phyloP scores from a whole-genome alignment of 345 rosid species.

The Hibiscus tridactylites region DNA sequence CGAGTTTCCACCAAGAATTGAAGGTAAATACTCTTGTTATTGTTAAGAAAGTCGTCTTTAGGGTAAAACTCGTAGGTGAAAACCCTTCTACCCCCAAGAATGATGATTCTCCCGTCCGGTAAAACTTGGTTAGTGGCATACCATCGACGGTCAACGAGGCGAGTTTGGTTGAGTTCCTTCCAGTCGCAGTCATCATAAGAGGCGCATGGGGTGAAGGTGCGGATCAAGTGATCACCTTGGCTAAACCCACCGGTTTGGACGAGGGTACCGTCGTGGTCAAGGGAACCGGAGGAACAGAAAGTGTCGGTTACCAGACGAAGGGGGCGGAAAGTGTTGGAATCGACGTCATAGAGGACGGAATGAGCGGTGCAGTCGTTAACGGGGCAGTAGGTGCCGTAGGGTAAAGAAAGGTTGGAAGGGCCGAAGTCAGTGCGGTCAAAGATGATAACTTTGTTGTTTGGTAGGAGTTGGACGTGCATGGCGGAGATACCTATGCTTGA shows the following conservation, averaged over 20 bases:
- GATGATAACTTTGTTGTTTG: constrained; percentile 50
- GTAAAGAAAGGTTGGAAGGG: constrained; percentile 56
- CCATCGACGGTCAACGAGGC: constrained; percentile 50
- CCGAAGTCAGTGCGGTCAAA: constrained; percentile 87
- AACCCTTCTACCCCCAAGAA: constrained; percentile 65
- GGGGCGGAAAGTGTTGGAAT: constrained; percentile 50
- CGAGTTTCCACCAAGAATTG: constrained; percentile 57
- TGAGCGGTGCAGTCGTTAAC: constrained; percentile 68
- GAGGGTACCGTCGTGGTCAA: constrained; percentile 46
- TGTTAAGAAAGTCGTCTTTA: constrained; percentile 19
- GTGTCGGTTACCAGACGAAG: constrained; percentile 55
- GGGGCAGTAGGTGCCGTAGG: constrained; percentile 37
- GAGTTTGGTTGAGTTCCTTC: constrained; percentile 35
- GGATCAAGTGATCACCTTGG: constrained; percentile 43
- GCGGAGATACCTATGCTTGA: constrained; percentile 71
- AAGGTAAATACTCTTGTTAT: constrained; percentile 22
- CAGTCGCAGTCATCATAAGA: constrained; percentile 39
- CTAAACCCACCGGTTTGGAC: constrained; percentile 69
- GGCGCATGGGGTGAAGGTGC: constrained; percentile 47
- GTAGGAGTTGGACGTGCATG: constrained; percentile 82
- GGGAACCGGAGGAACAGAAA: constrained; percentile 82
- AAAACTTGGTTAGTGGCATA: constrained; percentile 68
- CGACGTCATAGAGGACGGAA: constrained; percentile 53
- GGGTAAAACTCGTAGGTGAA: constrained; percentile 67
- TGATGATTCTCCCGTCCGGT: constrained; percentile 62